phyloP scores from a whole-genome alignment of 305 asterid genomes.

The Fraxinus greggii region DNA sequence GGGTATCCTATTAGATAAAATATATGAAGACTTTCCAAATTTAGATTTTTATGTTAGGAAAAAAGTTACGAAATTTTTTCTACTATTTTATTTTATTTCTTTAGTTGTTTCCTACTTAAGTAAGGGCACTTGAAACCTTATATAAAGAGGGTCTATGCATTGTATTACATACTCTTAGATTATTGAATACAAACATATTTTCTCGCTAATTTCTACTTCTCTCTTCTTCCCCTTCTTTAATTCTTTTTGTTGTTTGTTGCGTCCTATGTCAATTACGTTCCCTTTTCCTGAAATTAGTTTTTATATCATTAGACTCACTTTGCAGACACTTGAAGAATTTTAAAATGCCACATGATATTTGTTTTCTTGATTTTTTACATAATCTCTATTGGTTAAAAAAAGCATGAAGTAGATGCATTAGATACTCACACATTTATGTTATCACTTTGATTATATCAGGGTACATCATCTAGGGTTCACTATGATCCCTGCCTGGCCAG shows the following conservation, averaged over 20 bases:
- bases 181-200: not conserved
- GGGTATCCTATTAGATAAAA: not conserved
- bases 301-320: not conserved
- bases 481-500: constrained; percentile 72
- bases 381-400: not conserved
- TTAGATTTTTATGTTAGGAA: not conserved
- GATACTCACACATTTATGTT: constrained; percentile 22
- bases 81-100: not conserved
- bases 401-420: constrained; percentile 3
- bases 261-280: not conserved
- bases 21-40: not conserved
- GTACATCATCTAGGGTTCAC: constrained; percentile 76
- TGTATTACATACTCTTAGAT: not conserved
- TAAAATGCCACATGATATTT: not conserved
- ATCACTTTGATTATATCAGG: constrained; percentile 50
- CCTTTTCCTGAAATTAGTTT: not conserved
- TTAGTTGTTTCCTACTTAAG: not conserved
- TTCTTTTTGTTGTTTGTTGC: not conserved
- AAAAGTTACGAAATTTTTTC: not conserved
- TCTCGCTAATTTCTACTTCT: not conserved
- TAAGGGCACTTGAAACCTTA: not conserved
- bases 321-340: not conserved
- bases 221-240: not conserved
- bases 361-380: not conserved
- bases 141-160: not conserved